phyloP scores from a whole-genome alignment of 768 basidiomycete species.

The Tubosaeta sp. region DNA sequence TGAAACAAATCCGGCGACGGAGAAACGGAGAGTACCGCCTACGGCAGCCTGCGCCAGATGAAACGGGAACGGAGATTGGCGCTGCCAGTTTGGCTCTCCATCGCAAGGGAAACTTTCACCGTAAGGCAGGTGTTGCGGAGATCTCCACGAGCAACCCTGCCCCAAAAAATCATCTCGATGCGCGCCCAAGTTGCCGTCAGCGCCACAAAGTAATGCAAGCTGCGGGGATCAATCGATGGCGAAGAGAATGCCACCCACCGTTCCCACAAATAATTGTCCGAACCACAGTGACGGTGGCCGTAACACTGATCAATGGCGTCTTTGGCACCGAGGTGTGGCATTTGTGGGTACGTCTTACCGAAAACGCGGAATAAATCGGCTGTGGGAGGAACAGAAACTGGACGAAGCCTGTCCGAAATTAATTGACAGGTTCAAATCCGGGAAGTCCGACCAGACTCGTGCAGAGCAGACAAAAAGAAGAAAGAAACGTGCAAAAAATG shows the following conservation, averaged over 20 bases:
- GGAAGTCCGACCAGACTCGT: conserved; percentile 7
- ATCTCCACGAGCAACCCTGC: background rate
- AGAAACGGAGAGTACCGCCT: background rate
- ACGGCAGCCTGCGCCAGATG: background rate
- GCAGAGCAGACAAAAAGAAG: background rate
- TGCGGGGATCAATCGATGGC: background rate
- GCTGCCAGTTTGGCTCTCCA: background rate
- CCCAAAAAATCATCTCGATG: background rate
- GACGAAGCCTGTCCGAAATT: background rate
- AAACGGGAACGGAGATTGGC: background rate
- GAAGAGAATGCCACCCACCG: background rate
- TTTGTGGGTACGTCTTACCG: background rate
- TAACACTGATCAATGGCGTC: background rate
- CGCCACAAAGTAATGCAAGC: background rate
- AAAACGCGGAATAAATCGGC: background rate
- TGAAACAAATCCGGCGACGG: conserved; percentile 3
- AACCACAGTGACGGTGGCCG: background rate
- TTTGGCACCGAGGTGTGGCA: background rate
- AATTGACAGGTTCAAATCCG: background rate
- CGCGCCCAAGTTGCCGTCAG: background rate
- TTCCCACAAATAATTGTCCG: background rate
- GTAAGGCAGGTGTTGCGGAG: background rate
- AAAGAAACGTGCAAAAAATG: background rate
- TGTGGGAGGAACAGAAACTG: background rate
- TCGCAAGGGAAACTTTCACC: background rate